Evolutionary conservation across 371 early-diverging fungal species (phyloP).

Genomic region (Dichotomocladium elegans): DNA sequence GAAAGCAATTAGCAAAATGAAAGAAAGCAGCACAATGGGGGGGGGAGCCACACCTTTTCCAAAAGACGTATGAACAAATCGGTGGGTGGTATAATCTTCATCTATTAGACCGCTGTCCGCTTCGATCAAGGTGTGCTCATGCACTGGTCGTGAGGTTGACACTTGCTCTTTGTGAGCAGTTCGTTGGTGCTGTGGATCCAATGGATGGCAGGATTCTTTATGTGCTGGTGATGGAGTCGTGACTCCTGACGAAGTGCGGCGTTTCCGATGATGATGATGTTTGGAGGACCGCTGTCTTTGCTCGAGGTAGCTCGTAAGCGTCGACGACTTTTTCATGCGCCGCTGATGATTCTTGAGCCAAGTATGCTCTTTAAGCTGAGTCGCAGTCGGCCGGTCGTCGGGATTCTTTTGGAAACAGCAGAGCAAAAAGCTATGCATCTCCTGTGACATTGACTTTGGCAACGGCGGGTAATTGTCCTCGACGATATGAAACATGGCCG

Average conservation of each 20-base stretch:
- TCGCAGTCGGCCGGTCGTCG: conserved; percentile 62
- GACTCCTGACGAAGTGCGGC: neutral
- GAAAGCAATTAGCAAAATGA: too few species aligned
- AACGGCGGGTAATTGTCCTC: conserved; percentile 84
- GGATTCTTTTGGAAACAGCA: conserved; percentile 84
- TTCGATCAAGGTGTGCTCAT: too few species aligned
- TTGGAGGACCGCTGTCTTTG: neutral
- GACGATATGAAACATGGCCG: conserved; percentile 85
- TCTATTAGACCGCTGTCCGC: conserved; percentile 1
- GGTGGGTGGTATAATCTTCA: conserved; percentile 27
- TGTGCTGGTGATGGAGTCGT: neutral
- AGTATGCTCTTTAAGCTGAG: conserved; percentile 60
- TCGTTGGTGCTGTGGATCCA: conserved; percentile 5
- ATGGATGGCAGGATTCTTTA: conserved; percentile 1
- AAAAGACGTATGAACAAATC: conserved; percentile 33
- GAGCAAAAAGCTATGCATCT: conserved; percentile 69
- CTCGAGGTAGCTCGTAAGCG: conserved; percentile 1
- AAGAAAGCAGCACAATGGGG: neutral
- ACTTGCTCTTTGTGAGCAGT: too few species aligned
- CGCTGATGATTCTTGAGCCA: conserved; percentile 62
- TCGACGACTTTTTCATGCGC: conserved; percentile 7
- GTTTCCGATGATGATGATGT: neutral
- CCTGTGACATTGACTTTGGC: conserved; percentile 73
- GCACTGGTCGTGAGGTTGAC: too few species aligned
- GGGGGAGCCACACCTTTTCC: conserved; percentile 41